Evolutionary conservation across 2,329 filamentous ascomycete species (phyloP), one percentile per base, ranked within the genome.

Genomic region (Neonectria coccinea): DNA sequence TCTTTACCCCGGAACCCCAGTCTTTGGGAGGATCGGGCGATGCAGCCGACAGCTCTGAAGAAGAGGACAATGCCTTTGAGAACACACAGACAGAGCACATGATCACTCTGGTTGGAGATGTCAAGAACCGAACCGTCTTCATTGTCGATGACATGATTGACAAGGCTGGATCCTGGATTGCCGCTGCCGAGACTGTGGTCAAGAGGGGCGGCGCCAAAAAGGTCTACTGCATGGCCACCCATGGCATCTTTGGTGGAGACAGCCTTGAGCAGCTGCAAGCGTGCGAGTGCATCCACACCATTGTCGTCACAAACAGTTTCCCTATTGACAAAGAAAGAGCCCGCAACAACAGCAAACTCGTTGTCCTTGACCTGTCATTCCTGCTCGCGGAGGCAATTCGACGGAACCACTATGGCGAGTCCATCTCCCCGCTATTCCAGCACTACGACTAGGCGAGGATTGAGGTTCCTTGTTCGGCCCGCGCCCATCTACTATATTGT

Each of bases 131-230:
- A 63, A 91, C 93, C 0, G 96, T 98, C 58, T 91, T 99, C 77
- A 94, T 99, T 66, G 92, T 99, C 54, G 96, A 99, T 78, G 96
- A 99, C 78, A 98, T 99, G 92, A 97, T 99, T 75, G 96, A 99
- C 82, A 97, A 97, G 82, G 90, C 94, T 10, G 93, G 92, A 14
- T 97, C 93, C 7, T 99, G 96, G 96, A 97, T 99, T 71, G 95
- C 95, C 6, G 96, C 96, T 7, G 96, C 96, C 12, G 96, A 99
- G 83, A 97, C 94, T 1, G 95, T 97, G 2, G 92, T 97, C 57
- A 98, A 98, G 84, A 89, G 92, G 68, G 97, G 96, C 69, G 88
- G 89, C 48, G 96, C 96, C 1, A 97, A 92, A 73, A 96, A 92
- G 79, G 96, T 99, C 39, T 98, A 97, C 80, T 97, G 94, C 84